These are phyloP conservation scores for Cercospora nicotianae DNA, from an alignment of 2,329 filamentous ascomycete genomes.

Conservation along the genomic window DNA sequence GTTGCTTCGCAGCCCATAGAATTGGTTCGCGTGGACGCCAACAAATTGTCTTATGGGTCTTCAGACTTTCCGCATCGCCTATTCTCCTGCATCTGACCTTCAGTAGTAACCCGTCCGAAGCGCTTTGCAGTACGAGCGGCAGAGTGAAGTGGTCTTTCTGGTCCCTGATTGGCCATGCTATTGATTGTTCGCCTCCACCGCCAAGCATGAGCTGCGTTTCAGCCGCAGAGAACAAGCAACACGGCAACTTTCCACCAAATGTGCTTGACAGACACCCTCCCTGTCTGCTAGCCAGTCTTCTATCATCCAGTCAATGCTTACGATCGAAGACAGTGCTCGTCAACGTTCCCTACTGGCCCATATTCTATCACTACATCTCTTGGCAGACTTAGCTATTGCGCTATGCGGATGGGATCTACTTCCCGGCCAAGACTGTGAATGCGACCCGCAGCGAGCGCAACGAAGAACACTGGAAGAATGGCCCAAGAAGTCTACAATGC, in stretches of 20 bases:
- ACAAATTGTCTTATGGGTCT: background rate
- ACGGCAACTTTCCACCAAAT: conserved; percentile 7
- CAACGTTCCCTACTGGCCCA: background rate
- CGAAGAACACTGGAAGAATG: conserved; percentile 14
- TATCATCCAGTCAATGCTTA: conserved; percentile 4
- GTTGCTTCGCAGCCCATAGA: background rate
- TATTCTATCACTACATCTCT: background rate
- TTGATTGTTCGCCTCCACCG: conserved; percentile 3
- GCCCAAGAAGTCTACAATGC: conserved; percentile 6
- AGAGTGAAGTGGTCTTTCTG: background rate
- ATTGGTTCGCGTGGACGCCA: background rate
- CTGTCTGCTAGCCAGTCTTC: conserved; percentile 5
- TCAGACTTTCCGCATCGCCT: background rate
- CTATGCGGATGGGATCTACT: conserved; percentile 16
- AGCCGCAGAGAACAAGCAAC: conserved; percentile 8
- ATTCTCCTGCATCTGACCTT: background rate
- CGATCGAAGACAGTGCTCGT: background rate
- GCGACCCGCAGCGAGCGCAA: conserved; percentile 1
- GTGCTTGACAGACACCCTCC: background rate
- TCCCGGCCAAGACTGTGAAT: conserved; percentile 10
- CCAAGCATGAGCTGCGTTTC: conserved; percentile 5
- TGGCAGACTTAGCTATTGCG: conserved; percentile 15
- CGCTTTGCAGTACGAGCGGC: background rate
- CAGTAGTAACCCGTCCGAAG: background rate
- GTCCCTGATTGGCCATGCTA: background rate